Evolutionary conservation across 768 basidiomycete genomes (phyloP), one percentile per base, ranked within the genome.

Genomic region (Boletellus ananas): DNA sequence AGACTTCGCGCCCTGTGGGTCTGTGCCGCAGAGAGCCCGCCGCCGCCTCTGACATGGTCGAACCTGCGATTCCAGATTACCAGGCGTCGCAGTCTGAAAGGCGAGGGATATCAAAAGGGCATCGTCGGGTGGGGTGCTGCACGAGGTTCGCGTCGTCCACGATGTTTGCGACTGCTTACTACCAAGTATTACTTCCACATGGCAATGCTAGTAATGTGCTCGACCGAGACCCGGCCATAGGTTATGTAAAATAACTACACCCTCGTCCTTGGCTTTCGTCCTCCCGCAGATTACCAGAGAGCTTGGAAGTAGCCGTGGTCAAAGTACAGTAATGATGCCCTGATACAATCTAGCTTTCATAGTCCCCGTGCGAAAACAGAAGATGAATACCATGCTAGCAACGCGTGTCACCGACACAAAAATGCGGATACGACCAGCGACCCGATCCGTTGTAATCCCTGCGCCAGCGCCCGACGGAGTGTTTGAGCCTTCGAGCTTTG

Each of bases 1-100:
- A 83, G 42, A 78, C 64, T 49, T 82, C 77, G 50, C 78, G 79
- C 58, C 73, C 66, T 36, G 70, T 72, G 43, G 65, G 74, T 55
- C 55, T 60, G 56, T 54, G 55, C 47, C 55, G 56, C 47, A 50
- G 52, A 44, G 52, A 56, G 57, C 41, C 49, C 42, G 45, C 50
- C 42, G 45, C 50, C 36, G 52, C 59, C 56, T 55, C 67, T 18
- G 54, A 59, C 68, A 67, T 68, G 48, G 51, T 52, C 45, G 48
- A 57, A 51, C 54, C 55, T 52, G 56, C 55, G 50, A 56, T 48
- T 46, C 51, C 41, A 45, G 52, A 60, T 36, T 44, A 43, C 41
- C 48, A 47, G 23, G 2, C 23, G 49, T 55, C 54, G 49, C 51
- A 51, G 55, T 34, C 18, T 52, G 49, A 37, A 20, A 35, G 34